These are phyloP conservation scores for Daldinia decipiens DNA, from an alignment of 495 filamentous ascomycete species.

Conservation along the genomic window DNA sequence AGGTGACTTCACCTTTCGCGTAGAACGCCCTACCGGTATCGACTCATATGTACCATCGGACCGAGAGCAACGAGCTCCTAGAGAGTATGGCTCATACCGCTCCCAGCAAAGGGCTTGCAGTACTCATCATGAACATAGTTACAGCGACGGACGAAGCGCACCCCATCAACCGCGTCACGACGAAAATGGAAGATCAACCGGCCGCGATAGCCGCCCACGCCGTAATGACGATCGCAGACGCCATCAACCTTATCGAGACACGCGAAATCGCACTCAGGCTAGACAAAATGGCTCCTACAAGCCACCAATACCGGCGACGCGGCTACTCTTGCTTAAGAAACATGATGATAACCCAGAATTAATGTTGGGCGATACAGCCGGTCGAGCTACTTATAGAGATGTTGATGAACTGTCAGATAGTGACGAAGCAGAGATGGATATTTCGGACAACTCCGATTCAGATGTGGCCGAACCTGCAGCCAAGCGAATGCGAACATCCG, in stretches of 20 bases:
- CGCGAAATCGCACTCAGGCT: background rate
- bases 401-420: constrained; percentile 74
- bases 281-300: constrained; percentile 4
- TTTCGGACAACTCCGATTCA: constrained; percentile 60
- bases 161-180: constrained; percentile 26
- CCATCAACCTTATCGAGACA: constrained; percentile 11
- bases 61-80: constrained; percentile 21
- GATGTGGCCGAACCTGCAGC: constrained; percentile 60
- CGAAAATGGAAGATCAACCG: constrained; percentile 16
- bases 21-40: constrained; percentile 54
- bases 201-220: constrained; percentile 26
- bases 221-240: constrained; percentile 34
- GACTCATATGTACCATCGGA: constrained; percentile 35
- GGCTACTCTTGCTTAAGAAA: constrained; percentile 52
- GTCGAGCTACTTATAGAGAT: constrained; percentile 55
- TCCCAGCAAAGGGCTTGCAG: constrained; percentile 20
- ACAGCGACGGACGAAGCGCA: constrained; percentile 20
- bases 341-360: constrained; percentile 49
- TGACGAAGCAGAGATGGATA: constrained; percentile 78
- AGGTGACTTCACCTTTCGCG: constrained; percentile 59
- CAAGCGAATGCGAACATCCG: constrained; percentile 56
- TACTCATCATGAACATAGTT: constrained; percentile 14
- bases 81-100: constrained; percentile 38
- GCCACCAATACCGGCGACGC: constrained; percentile 46
- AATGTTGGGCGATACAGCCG: constrained; percentile 51